These are phyloP conservation scores for Magnusiomyces paraingens DNA, from an alignment of 1,139 yeast genomes.

Conservation along the genomic window DNA sequence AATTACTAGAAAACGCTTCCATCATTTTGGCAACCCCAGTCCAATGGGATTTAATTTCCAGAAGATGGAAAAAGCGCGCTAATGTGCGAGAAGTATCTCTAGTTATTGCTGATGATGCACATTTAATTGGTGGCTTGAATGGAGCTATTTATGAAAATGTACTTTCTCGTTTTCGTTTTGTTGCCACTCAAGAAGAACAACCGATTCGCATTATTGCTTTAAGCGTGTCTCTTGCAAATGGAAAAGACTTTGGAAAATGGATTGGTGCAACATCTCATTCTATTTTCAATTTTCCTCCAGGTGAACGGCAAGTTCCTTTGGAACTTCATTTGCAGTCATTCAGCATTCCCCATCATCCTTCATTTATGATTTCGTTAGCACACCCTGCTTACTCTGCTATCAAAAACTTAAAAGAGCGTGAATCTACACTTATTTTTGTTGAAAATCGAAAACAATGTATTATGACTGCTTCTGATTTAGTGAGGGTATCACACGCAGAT, in stretches of 20 bases:
- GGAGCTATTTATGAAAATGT: conserved; percentile 66
- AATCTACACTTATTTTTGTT: conserved; percentile 47
- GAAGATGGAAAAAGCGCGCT: conserved; percentile 64
- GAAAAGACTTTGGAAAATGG: conserved; percentile 81
- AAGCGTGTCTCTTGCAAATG: conserved; percentile 64
- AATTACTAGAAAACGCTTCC: conserved; percentile 51
- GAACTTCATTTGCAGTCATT: conserved; percentile 54
- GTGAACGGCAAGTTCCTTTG: conserved; percentile 50
- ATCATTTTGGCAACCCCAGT: conserved; percentile 72
- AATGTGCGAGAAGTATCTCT: conserved; percentile 63
- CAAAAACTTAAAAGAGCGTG: conserved; percentile 28
- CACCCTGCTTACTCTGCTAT: conserved; percentile 41
- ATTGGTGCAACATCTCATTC: conserved; percentile 57
- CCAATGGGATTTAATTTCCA: conserved; percentile 64
- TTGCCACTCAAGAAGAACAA: conserved; percentile 55
- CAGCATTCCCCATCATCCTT: conserved; percentile 43
- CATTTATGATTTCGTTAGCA: conserved; percentile 47
- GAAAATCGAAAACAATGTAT: conserved; percentile 51
- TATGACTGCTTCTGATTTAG: conserved; percentile 45
- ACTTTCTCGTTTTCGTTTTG: conserved; percentile 64
- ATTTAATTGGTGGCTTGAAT: conserved; percentile 48
- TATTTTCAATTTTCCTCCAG: conserved; percentile 65
- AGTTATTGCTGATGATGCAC: conserved; percentile 72
- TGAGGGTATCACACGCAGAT: conserved; percentile 34
- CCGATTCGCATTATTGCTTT: conserved; percentile 56